phyloP scores from a whole-genome alignment of 192 early-diverging fungal genomes.

The Backusella australiensis region DNA sequence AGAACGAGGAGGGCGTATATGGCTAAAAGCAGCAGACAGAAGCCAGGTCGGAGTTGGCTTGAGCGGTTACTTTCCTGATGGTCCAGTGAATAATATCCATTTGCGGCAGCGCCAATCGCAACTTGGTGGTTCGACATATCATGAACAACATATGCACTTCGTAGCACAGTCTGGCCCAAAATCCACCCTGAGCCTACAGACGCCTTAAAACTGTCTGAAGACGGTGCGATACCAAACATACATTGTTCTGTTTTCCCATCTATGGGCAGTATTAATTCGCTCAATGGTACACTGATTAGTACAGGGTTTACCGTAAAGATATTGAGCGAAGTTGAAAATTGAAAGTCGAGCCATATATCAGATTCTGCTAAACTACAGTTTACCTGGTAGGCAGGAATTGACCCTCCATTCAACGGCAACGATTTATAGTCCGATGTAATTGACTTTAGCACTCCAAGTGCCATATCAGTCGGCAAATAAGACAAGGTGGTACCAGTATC shows the following conservation, averaged over 20 bases:
- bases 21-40: not conserved
- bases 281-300: conserved; percentile 8
- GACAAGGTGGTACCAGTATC: conserved; percentile 33
- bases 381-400: conserved; percentile 12
- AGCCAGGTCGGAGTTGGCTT: not conserved
- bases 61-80: not conserved
- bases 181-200: conserved; percentile 19
- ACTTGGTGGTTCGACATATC: conserved; percentile 27
- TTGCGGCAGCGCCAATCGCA: conserved; percentile 15
- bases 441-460: not conserved
- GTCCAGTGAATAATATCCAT: conserved; percentile 9
- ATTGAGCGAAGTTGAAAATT: conserved; percentile 7
- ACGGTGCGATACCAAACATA: conserved; percentile 32
- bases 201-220: not conserved
- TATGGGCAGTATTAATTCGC: conserved; percentile 18
- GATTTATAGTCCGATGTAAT: conserved; percentile 3
- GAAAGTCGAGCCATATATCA: conserved; percentile 18
- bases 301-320: not conserved
- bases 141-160: conserved; percentile 23
- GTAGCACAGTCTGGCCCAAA: conserved; percentile 21
- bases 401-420: not conserved
- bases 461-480: conserved; percentile 11
- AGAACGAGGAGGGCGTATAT: not conserved
- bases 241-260: conserved; percentile 20
- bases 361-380: conserved; percentile 1